Conservation (phyloP, 164 flowering plant genomes). For the Stephania cephalantha region DNA sequence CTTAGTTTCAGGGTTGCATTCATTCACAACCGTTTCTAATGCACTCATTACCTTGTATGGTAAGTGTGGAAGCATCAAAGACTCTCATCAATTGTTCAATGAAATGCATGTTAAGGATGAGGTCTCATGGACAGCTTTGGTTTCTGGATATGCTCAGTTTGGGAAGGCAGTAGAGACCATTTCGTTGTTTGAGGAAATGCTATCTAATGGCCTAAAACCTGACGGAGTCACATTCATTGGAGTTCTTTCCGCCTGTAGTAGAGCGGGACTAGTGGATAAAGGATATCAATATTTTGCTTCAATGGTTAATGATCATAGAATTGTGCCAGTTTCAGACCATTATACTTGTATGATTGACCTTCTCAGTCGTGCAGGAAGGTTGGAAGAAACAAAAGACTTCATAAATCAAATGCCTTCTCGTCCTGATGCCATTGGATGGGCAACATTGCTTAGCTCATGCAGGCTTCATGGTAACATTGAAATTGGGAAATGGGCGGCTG, state of each 20-base stretch:
- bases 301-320: conserved; percentile 52
- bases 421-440: conserved; percentile 79
- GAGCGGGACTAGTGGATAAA: conserved; percentile 10
- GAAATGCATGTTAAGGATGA: conserved; percentile 65
- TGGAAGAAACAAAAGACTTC: conserved; percentile 71
- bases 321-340: conserved; percentile 55
- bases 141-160: conserved; percentile 77
- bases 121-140: conserved; percentile 84
- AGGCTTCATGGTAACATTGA: conserved; percentile 24
- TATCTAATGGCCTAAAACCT: conserved; percentile 52
- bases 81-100: conserved; percentile 47
- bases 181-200: conserved; percentile 64
- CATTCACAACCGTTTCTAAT: conserved; percentile 63
- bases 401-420: conserved; percentile 56
- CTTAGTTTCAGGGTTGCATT: conserved; percentile 48
- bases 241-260: too few relatives aligned
- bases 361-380: conserved; percentile 66
- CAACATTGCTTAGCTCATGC: conserved; percentile 76
- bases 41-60: conserved; percentile 72
- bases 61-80: conserved; percentile 71
- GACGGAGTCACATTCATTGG: conserved; percentile 40
- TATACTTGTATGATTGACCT: conserved; percentile 89
- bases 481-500: too few relatives aligned
- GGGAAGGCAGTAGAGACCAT: conserved; percentile 73
- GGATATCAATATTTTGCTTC: conserved; percentile 53